Evolutionary conservation across 768 basidiomycete genomes (phyloP), one percentile per base, ranked within the genome.

Genomic region (Termitomyces sp.): DNA sequence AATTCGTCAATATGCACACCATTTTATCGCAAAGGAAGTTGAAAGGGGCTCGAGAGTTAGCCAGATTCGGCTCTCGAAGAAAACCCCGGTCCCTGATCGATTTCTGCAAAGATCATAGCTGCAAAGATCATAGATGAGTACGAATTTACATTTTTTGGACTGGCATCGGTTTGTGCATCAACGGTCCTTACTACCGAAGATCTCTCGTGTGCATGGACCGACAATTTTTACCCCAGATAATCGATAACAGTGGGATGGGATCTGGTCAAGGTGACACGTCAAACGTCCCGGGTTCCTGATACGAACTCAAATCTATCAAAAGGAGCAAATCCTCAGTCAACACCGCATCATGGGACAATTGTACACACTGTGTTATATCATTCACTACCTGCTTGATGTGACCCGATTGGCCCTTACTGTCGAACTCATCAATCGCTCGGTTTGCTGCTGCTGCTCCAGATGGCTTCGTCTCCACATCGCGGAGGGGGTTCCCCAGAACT

Each of bases 381-480:
- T 61, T 26, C 41, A 59, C 46, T 41, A 46, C 35, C 38, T 32
- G 33, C 33, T 26, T 61, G 60, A 61, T 59, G 32, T 51, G 51
- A 50, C 50, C 50, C 57, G 62, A 60, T 60, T 53, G 38, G 50
- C 55, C 56, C 53, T 52, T 48, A n/a, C 35, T 53, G 47, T 57
- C 40, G 18, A 55, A 53, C 46, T 30, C 50, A 61, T 56, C 59
- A 63, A 49, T 59, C 12, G 32, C 44, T 44, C 36, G 33, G 30
- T n/a, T 43, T 43, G 2, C 6, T 41, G 40, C 8, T 56, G 47
- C 23, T 41, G 35, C 53, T 56, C 49, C 53, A 58, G n/a, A 63
- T 61, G 63, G 20, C 57, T 50, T 48, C 50, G 10, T 53, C 60
- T 32, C 49, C 47, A 38, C 54, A 14, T 35, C 46, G 53, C 52